Conservation (phyloP, 2,329 filamentous ascomycete species). For the Ceratocystis cacaofunesta region DNA sequence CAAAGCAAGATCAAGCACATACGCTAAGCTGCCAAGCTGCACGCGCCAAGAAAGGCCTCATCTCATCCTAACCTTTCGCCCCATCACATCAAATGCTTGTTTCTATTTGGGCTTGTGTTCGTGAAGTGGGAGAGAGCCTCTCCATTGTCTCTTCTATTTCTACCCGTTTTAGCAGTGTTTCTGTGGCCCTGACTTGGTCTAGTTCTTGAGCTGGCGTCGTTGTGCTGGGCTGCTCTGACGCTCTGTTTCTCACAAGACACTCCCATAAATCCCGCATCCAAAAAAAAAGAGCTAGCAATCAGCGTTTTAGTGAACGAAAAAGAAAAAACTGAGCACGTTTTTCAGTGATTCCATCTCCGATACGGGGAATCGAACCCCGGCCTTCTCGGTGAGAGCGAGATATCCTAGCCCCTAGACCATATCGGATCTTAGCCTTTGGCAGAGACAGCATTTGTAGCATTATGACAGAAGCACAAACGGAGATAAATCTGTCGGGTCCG, state of each 20-base stretch:
- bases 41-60: slow-evolving; percentile 1
- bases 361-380: slow-evolving; percentile 20
- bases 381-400: slow-evolving; percentile 18
- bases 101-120: neutral
- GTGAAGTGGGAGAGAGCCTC: neutral
- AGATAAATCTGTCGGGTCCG: no score
- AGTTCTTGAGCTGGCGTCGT: no score
- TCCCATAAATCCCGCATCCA: no score
- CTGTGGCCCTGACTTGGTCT: no score
- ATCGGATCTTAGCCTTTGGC: slow-evolving; percentile 5
- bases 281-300: no score
- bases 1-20: no score
- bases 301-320: no score
- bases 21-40: neutral
- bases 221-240: no score
- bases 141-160: neutral
- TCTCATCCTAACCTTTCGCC: neutral
- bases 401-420: slow-evolving; percentile 9
- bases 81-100: neutral
- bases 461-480: no score
- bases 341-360: slow-evolving; percentile 9
- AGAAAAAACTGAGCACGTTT: no score
- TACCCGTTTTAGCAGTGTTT: neutral
- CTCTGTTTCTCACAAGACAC: no score
- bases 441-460: no score